phyloP scores from a whole-genome alignment of 768 basidiomycete genomes.

The Tricholomella constricta region DNA sequence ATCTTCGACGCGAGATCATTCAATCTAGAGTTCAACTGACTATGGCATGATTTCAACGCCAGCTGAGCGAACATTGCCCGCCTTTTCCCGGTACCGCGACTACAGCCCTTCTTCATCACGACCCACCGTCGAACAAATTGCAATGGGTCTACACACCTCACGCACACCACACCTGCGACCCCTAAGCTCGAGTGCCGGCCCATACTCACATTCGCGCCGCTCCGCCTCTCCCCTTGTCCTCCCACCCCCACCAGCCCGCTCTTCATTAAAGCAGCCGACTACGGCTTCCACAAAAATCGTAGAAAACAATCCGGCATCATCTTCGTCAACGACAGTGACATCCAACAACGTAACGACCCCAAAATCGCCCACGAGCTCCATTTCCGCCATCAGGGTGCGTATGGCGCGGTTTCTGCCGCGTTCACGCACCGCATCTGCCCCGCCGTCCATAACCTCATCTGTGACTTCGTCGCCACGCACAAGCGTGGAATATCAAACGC shows the following conservation, averaged over 20 bases:
- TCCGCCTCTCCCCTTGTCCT: conserved; percentile 34
- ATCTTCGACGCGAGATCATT: neutral
- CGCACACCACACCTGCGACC: conserved; percentile 72
- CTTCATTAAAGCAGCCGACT: conserved; percentile 62
- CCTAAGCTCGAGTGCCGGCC: conserved; percentile 29
- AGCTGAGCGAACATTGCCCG: conserved; percentile 35
- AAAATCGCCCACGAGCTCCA: conserved; percentile 16
- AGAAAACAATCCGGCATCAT: conserved; percentile 42
- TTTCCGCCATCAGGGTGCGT: conserved; percentile 37
- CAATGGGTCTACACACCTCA: conserved; percentile 79
- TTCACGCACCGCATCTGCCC: conserved; percentile 40
- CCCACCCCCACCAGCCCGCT: conserved; percentile 61
- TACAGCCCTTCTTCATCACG: conserved; percentile 43
- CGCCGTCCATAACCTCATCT: conserved; percentile 35
- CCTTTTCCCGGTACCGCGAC: conserved; percentile 37
- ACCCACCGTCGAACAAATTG: conserved; percentile 75
- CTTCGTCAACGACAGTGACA: conserved; percentile 50
- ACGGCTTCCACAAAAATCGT: conserved; percentile 37
- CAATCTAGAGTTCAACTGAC: conserved; percentile 13
- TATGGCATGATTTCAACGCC: conserved; percentile 44
- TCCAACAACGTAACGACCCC: conserved; percentile 37
- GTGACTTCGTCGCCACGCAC: conserved; percentile 39
- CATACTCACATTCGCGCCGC: conserved; percentile 33
- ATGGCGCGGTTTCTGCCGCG: conserved; percentile 56
- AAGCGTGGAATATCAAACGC: conserved; percentile 36